phyloP scores from a whole-genome alignment of 2,329 filamentous ascomycete species.

The Arthrobotrys megalospora region DNA sequence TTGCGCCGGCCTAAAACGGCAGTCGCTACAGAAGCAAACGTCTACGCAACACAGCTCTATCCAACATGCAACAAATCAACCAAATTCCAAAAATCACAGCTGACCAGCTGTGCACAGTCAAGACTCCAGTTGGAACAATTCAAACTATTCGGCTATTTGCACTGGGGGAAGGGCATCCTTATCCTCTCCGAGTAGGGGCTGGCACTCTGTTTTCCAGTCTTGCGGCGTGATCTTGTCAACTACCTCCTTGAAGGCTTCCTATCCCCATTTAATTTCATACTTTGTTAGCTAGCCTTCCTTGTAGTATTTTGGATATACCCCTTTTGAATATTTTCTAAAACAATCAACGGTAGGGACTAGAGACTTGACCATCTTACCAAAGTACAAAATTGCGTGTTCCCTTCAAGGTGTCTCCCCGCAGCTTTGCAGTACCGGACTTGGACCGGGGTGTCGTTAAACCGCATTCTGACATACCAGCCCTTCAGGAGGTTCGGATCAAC shows the following conservation, averaged over 20 bases:
- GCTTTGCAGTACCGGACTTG: constrained; percentile 84
- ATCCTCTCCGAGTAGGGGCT: constrained; percentile 67
- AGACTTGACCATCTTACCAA: constrained; percentile 72
- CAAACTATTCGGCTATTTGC: constrained; percentile 65
- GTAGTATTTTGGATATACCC: not conserved
- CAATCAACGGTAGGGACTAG: not conserved
- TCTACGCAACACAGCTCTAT: constrained; percentile 4
- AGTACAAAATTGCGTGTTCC: constrained; percentile 91
- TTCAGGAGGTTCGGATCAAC: constrained; percentile 72
- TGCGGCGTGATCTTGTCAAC: constrained; percentile 90
- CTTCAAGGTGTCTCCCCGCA: constrained; percentile 84
- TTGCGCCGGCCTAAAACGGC: constrained; percentile 27
- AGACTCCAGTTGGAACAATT: not conserved
- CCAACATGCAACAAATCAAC: constrained; percentile 13
- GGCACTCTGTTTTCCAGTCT: constrained; percentile 80
- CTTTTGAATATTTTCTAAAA: not conserved
- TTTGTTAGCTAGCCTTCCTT: not conserved
- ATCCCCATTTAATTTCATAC: constrained; percentile 14
- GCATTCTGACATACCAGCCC: constrained; percentile 87
- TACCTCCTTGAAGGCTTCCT: constrained; percentile 91
- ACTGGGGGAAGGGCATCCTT: constrained; percentile 71
- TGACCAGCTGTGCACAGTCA: too few relatives aligned
- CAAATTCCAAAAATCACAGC: too few relatives aligned
- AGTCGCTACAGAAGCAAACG: constrained; percentile 12
- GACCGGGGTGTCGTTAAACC: constrained; percentile 90